Conservation (phyloP, 768 basidiomycete genomes). For the Hypholoma sublateritium region DNA sequence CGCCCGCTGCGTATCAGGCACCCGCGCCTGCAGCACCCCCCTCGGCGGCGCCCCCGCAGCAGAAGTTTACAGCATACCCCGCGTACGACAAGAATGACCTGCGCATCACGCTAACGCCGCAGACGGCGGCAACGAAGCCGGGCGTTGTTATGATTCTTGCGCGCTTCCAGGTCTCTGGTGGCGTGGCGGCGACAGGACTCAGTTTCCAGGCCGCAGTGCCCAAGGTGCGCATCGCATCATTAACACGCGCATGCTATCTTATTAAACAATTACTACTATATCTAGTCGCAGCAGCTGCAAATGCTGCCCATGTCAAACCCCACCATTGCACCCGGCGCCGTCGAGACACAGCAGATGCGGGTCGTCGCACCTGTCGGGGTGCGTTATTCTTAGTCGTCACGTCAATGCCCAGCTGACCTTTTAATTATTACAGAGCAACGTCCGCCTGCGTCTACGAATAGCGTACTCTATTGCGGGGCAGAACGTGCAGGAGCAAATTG, state of each 20-base stretch:
- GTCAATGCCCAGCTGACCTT: background rate
- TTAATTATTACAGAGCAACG: slow-evolving; percentile 54
- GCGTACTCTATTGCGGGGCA: slow-evolving; percentile 73
- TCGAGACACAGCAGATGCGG: slow-evolving; percentile 95
- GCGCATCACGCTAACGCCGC: slow-evolving; percentile 86
- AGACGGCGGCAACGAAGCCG: slow-evolving; percentile 76
- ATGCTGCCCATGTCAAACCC: slow-evolving; percentile 97
- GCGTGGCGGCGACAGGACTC: slow-evolving; percentile 54
- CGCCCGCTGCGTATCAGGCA: slow-evolving; percentile 16
- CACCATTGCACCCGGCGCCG: slow-evolving; percentile 70
- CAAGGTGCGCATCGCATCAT: slow-evolving; percentile 51
- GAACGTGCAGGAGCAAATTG: slow-evolving; percentile 85
- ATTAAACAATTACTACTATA: background rate
- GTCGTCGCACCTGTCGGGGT: slow-evolving; percentile 88
- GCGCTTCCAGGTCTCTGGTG: slow-evolving; percentile 72
- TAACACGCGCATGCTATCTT: background rate
- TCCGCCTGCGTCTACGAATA: slow-evolving; percentile 86
- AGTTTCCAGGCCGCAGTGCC: slow-evolving; percentile 98
- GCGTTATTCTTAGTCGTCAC: slow-evolving; percentile 30
- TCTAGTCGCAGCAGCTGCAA: slow-evolving; percentile 91
- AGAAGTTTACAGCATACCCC: slow-evolving; percentile 69
- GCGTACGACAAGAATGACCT: slow-evolving; percentile 93
- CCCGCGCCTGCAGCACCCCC: slow-evolving; percentile 24
- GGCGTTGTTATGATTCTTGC: slow-evolving; percentile 90
- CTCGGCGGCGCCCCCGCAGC: slow-evolving; percentile 36